Percentiles rank a stretch among this genome's conserved stretches.
Evolutionary conservation across 2,329 filamentous ascomycete species (phyloP).

Genomic region (Trichoderma polysporum): DNA sequence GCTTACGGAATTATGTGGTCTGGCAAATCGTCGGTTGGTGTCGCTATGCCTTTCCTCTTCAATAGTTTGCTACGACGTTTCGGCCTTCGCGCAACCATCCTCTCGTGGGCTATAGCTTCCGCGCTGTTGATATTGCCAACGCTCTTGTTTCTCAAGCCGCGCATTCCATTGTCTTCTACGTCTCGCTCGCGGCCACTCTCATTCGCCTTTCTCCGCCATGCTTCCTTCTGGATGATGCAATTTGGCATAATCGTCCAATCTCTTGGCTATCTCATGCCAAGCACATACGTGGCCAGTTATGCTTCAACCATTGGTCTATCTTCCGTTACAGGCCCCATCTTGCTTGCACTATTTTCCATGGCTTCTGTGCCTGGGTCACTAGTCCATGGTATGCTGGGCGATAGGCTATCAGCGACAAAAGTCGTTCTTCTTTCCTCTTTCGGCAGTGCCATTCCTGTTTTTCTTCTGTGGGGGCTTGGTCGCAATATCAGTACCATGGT

Average conservation of each 20-base stretch:
- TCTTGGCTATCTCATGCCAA: constrained; percentile 63
- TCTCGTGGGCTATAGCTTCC: constrained; percentile 51
- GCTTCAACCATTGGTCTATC: constrained; percentile 51
- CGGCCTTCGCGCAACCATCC: constrained; percentile 53
- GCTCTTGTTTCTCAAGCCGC: constrained; percentile 55
- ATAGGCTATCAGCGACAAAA: constrained; percentile 52
- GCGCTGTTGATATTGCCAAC: constrained; percentile 55
- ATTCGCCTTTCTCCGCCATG: constrained; percentile 51
- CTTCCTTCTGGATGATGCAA: constrained; percentile 58
- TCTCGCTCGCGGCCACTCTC: constrained; percentile 41
- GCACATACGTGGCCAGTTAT: constrained; percentile 61
- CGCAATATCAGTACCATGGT: constrained; percentile 53
- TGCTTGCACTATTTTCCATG: constrained; percentile 61
- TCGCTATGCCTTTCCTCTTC: constrained; percentile 51
- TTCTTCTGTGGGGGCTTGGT: constrained; percentile 63
- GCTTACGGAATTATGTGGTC: constrained; percentile 65
- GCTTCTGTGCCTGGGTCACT: constrained; percentile 59
- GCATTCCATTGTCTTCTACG: constrained; percentile 43
- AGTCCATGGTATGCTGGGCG: constrained; percentile 57
- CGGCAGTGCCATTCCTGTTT: constrained; percentile 54
- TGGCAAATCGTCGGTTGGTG: constrained; percentile 51
- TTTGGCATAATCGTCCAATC: constrained; percentile 58
- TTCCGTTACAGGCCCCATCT: constrained; percentile 55
- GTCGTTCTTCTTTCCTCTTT: constrained; percentile 58
- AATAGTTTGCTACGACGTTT: constrained; percentile 49